Conservation (phyloP, 2,329 filamentous ascomycete genomes). For the Fusarium veterinarium region DNA sequence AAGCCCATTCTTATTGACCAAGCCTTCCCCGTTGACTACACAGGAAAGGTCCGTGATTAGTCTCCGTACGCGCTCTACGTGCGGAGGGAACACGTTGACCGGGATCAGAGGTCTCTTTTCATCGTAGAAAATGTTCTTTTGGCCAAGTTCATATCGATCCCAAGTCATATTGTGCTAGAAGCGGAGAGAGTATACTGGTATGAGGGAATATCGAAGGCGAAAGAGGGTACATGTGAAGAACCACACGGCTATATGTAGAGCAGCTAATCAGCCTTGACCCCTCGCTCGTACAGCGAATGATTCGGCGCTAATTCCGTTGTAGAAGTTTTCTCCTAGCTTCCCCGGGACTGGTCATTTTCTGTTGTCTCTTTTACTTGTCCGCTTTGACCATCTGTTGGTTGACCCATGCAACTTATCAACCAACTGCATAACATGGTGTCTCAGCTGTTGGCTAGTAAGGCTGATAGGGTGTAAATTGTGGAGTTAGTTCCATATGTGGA, state of each 20-base stretch:
- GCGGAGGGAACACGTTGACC: conserved; percentile 3
- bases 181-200: not conserved
- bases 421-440: conserved; percentile 13
- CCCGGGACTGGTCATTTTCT: not conserved
- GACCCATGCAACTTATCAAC: not conserved
- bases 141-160: conserved; percentile 9
- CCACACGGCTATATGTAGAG: not conserved
- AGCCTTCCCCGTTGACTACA: not conserved
- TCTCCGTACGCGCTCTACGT: conserved; percentile 25
- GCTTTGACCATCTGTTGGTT: not conserved
- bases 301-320: not conserved
- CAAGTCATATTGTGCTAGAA: conserved; percentile 10
- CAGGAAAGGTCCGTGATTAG: conserved; percentile 28
- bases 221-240: not conserved
- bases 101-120: not conserved
- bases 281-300: not conserved
- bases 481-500: not conserved
- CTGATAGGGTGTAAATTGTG: not conserved
- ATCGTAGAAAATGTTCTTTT: conserved; percentile 23
- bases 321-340: not conserved
- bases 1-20: not conserved
- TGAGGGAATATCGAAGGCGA: not conserved
- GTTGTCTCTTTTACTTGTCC: not conserved
- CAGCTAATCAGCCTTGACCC: not conserved
- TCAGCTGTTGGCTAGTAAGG: not conserved